Evolutionary conservation across 192 early-diverging fungal species (phyloP), one percentile per base, ranked within the genome.

Genomic region (Pilaira anomala): DNA sequence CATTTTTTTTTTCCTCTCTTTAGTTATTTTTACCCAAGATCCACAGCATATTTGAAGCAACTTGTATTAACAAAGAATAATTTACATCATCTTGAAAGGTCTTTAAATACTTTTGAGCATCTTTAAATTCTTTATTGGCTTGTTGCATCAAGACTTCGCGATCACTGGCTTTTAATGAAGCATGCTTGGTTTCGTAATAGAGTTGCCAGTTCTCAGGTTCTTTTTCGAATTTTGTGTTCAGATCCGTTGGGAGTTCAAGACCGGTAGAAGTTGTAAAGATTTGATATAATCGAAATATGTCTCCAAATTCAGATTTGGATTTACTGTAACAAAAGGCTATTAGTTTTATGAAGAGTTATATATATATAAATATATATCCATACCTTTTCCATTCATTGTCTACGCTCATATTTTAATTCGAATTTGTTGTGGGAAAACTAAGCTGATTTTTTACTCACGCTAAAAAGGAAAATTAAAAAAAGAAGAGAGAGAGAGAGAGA

Each of bases 41-140:
- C 52, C 52, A 54, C 30, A 54, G 11, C 52, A 54, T 54, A 11
- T 55, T 55, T 7, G 29, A 55, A 36, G 53, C 29, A n/a, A 55
- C 30, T 19, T 55, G 28, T 33, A 36, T 55, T 18, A 55, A 26
- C 30, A 30, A 36, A 11, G 53, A 33, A 36, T 55, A 55, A 36
- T 21, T 55, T 3, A 55, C 28, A 36, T 55, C 11, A 19, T 55
- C 53, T 22, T 36, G 25, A 30, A 21, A 55, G 29, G 28, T 55
- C 28, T 36, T 55, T 11, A 55, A 36, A 18, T 55, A 36, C 11
- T 55, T 30, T 8, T 55, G n/a, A 11, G 53, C 53, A 33, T 33
- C 18, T 18, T 21, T 33, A 19, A 33, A 55, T 21, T 30, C 53
- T 55, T 30, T 33, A 55, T 55, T 30, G n/a, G 28, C 28, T 11